Evolutionary conservation across 2,329 filamentous ascomycete genomes (phyloP).

Genomic region (Talaromyces sp.): DNA sequence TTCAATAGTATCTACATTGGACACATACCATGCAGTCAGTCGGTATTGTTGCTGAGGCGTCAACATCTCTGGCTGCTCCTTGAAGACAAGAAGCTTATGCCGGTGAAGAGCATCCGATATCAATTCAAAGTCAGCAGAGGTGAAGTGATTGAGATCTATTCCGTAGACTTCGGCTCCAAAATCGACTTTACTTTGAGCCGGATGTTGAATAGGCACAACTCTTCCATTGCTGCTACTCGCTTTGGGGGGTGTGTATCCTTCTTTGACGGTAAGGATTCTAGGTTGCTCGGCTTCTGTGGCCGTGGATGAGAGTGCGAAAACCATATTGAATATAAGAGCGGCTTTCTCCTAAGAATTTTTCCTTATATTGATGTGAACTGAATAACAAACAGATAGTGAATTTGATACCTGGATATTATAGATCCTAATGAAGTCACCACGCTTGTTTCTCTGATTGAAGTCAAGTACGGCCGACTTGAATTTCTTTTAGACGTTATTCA

Average conservation of each 20-base stretch:
- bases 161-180: conserved; percentile 37
- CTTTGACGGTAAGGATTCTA: conserved; percentile 5
- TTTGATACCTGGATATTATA: background rate
- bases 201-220: conserved; percentile 13
- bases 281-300: conserved; percentile 2
- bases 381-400: background rate
- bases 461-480: background rate
- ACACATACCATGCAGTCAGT: conserved; percentile 26
- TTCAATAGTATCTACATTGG: background rate
- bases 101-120: conserved; percentile 33
- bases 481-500: background rate
- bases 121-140: conserved; percentile 32
- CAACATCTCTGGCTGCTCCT: conserved; percentile 37
- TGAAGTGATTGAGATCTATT: conserved; percentile 38
- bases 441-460: background rate
- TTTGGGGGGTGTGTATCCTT: conserved; percentile 10
- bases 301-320: conserved; percentile 8
- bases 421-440: background rate
- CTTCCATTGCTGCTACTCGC: conserved; percentile 8
- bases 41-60: conserved; percentile 35
- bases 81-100: conserved; percentile 39
- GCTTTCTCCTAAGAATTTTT: background rate
- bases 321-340: background rate
- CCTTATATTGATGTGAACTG: background rate
- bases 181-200: conserved; percentile 32